Conservation (phyloP, 2,329 filamentous ascomycete genomes). For the Ophiostoma quercus region DNA sequence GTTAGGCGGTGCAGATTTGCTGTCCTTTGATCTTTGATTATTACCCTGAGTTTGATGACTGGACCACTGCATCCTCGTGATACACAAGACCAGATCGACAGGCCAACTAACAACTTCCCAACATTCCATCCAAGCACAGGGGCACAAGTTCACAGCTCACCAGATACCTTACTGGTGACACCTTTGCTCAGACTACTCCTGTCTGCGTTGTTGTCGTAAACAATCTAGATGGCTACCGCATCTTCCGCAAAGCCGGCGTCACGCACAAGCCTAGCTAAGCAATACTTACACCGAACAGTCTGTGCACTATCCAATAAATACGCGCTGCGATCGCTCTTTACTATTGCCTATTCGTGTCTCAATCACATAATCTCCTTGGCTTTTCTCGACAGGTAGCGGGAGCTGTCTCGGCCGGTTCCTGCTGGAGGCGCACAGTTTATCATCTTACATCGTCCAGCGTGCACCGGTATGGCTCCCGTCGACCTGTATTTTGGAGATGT, state of each 20-base stretch:
- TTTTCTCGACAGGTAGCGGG: neutral
- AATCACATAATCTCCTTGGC: too few relatives aligned
- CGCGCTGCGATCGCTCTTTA: neutral
- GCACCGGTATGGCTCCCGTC: neutral
- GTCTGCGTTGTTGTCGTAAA: neutral
- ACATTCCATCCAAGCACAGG: neutral
- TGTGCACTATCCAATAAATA: neutral
- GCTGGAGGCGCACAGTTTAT: neutral
- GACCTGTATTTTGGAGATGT: constrained; percentile 3
- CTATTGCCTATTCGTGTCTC: too few relatives aligned
- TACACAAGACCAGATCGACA: constrained; percentile 12
- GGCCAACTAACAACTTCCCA: neutral
- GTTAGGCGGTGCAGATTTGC: too few relatives aligned
- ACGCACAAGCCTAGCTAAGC: neutral
- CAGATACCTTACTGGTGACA: neutral
- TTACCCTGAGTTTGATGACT: neutral
- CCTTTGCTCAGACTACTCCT: neutral
- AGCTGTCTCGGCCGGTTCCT: neutral
- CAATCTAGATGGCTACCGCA: neutral
- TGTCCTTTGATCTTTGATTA: neutral
- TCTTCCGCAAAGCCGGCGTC: neutral
- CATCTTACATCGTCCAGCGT: neutral
- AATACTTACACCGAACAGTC: neutral
- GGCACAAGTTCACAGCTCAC: neutral
- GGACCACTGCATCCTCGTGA: neutral